Conservation (phyloP, 2,329 filamentous ascomycete species). For the Fusarium pininemorale region DNA sequence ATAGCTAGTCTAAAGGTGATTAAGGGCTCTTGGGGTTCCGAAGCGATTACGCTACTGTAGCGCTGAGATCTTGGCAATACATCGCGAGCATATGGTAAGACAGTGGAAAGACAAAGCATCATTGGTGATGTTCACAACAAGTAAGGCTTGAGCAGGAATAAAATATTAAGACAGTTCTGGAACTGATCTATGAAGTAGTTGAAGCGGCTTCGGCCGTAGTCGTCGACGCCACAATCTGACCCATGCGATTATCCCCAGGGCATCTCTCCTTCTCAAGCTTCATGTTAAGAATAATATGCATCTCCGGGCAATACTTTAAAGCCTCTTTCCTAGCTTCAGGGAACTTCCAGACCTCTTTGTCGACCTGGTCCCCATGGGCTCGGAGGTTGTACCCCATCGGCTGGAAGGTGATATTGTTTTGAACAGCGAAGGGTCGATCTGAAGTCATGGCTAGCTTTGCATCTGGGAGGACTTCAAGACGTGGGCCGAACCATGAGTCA, state of each 20-base stretch:
- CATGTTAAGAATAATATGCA: not conserved
- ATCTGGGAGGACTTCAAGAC: not conserved
- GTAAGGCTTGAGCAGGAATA: accelerated
- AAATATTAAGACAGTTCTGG: accelerated
- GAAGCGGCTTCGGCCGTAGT: not conserved
- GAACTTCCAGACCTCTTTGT: not conserved
- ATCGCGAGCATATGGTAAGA: not conserved
- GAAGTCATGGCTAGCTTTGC: not conserved
- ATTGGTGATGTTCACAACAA: too few relatives aligned
- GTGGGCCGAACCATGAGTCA: not conserved
- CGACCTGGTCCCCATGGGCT: not conserved
- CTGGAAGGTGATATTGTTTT: not conserved
- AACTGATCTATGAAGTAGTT: not conserved
- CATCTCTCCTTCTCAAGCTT: not conserved
- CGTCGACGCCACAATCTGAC: not conserved
- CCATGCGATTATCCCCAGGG: not conserved
- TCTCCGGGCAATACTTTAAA: not conserved
- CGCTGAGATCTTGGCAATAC: not conserved
- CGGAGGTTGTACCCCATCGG: not conserved
- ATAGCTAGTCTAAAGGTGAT: accelerated
- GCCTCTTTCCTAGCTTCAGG: not conserved
- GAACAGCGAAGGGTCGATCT: not conserved
- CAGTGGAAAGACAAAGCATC: too few relatives aligned
- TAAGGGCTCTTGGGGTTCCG: accelerated
- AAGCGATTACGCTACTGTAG: too few relatives aligned